Evolutionary conservation across 2,329 filamentous ascomycete genomes (phyloP).

Genomic region (Monosporascus ibericus): DNA sequence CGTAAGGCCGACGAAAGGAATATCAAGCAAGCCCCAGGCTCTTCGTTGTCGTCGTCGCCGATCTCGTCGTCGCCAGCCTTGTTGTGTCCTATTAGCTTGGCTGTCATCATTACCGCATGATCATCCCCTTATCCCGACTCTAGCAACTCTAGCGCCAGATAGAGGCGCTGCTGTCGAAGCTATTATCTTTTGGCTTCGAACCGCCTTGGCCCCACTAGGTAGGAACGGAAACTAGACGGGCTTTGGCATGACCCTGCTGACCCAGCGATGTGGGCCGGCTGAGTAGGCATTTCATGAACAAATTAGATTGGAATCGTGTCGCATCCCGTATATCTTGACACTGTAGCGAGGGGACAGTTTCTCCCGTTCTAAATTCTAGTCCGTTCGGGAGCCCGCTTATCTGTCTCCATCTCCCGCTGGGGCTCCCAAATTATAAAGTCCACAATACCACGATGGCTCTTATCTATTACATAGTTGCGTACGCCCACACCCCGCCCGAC

Average conservation of each 20-base stretch:
- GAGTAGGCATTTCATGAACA: not conserved
- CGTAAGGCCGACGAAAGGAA: not conserved
- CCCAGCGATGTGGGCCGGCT: not conserved
- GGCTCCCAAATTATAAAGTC: slow-evolving; percentile 9
- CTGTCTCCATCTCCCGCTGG: slow-evolving; percentile 11
- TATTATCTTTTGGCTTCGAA: not conserved
- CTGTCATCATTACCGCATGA: not conserved
- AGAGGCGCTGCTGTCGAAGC: not conserved
- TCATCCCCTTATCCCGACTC: not conserved
- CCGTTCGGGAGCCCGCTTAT: slow-evolving; percentile 15
- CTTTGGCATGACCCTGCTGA: not conserved
- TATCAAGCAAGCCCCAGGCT: not conserved
- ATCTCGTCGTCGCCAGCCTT: not conserved
- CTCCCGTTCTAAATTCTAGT: slow-evolving; percentile 21
- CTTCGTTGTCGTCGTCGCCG: too few species aligned
- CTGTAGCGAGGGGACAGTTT: slow-evolving; percentile 8
- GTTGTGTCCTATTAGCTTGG: not conserved
- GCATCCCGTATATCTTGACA: not conserved
- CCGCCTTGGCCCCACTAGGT: too few species aligned
- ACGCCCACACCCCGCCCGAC: slow-evolving; percentile 14
- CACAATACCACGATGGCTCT: slow-evolving; percentile 10
- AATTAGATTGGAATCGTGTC: not conserved
- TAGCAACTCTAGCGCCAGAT: not conserved
- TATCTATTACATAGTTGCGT: slow-evolving; percentile 16
- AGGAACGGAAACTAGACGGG: too few species aligned